A percentile compares a stretch with the other conserved stretches of the same genome.
Evolutionary conservation across 2,329 filamentous ascomycete species (phyloP).

Genomic region (Colletotrichum somersetense): DNA sequence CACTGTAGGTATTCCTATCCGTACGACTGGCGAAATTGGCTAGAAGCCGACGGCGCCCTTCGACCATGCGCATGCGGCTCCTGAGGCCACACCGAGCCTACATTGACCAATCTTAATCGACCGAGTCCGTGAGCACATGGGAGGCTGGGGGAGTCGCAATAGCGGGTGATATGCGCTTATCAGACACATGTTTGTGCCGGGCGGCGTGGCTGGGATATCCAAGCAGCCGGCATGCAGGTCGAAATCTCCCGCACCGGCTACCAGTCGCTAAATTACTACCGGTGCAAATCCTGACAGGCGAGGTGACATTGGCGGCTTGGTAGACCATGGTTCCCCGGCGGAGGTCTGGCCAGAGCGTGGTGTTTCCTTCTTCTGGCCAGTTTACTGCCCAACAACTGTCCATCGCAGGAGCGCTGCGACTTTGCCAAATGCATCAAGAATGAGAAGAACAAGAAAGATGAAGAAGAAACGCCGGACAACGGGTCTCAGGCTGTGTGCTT

Average conservation of each 20-base stretch:
- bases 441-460: conserved; percentile 1
- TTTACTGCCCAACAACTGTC: conserved; percentile 13
- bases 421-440: conserved; percentile 19
- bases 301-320: conserved; percentile 9
- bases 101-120: conserved; percentile 14
- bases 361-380: conserved; percentile 17
- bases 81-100: conserved; percentile 18
- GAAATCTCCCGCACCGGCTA: conserved; percentile 33
- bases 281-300: conserved; percentile 6
- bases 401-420: conserved; percentile 3
- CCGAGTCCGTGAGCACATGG: not conserved
- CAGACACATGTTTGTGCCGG: conserved; percentile 31
- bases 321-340: not conserved
- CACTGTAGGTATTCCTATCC: not conserved
- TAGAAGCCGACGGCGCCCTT: conserved; percentile 13
- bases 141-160: not conserved
- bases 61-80: conserved; percentile 26
- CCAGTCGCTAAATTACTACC: conserved; percentile 17
- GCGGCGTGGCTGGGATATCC: conserved; percentile 20
- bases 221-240: conserved; percentile 31
- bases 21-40: not conserved
- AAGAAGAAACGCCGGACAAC: conserved; percentile 20
- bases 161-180: conserved; percentile 20
- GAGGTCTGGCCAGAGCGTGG: conserved; percentile 21
- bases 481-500: conserved; percentile 23